Percentiles rank a stretch among this genome's conserved stretches.
These are phyloP conservation scores for Alternaria gansuensis DNA, from an alignment of 2,329 filamentous ascomycete species.

Conservation along the genomic window DNA sequence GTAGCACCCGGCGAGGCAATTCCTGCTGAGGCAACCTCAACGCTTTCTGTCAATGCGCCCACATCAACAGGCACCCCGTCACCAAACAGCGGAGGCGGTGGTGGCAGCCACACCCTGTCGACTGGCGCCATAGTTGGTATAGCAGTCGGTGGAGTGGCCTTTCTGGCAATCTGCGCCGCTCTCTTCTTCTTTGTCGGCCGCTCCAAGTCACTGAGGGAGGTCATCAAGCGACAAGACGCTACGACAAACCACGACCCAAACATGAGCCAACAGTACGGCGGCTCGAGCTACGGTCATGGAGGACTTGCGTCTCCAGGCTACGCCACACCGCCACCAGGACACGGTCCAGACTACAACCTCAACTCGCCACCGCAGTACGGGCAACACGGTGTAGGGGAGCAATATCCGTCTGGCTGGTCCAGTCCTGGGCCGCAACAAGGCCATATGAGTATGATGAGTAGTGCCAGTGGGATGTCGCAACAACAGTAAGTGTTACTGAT, in stretches of 20 bases:
- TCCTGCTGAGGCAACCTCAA: constrained; percentile 48
- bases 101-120: constrained; percentile 37
- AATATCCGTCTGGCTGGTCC: constrained; percentile 36
- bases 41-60: constrained; percentile 16
- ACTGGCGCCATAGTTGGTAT: constrained; percentile 60
- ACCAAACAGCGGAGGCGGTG: constrained; percentile 3
- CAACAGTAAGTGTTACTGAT: constrained; percentile 33
- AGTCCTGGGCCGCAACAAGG: constrained; percentile 28
- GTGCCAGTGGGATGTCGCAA: constrained; percentile 32
- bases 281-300: constrained; percentile 15
- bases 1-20: constrained; percentile 54
- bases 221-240: constrained; percentile 17
- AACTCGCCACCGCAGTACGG: constrained; percentile 33
- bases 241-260: constrained; percentile 4
- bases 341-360: constrained; percentile 27
- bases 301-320: constrained; percentile 20
- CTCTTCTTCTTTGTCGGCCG: constrained; percentile 72
- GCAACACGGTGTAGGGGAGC: constrained; percentile 38
- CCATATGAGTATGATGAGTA: constrained; percentile 32
- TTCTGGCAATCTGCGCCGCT: constrained; percentile 68
- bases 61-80: constrained; percentile 19
- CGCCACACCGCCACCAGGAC: constrained; percentile 18
- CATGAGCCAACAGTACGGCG: constrained; percentile 14
- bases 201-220: constrained; percentile 44
- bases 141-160: constrained; percentile 69